Evolutionary conservation across 2,329 filamentous ascomycete genomes (phyloP), one percentile per base, ranked within the genome.

Genomic region (Tolypocladium guangdongense): DNA sequence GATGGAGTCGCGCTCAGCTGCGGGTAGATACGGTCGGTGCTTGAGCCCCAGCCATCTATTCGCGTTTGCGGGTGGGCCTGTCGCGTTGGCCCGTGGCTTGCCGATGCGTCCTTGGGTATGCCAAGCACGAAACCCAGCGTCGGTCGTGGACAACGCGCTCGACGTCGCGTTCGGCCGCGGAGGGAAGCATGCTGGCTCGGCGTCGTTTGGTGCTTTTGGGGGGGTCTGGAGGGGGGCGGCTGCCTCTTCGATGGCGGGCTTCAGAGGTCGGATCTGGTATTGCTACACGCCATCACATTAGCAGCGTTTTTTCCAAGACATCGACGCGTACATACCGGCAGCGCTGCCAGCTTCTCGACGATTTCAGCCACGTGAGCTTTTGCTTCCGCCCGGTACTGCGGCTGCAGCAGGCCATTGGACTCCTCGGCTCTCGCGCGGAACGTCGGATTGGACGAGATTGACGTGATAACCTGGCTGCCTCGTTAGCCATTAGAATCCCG

Each of bases 1-100:
- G 41, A 70, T 67, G 0, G 58, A 55, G n/a, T 63, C 56, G 16
- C 67, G 64, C 39, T 65, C 60, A 35, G 54, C 37, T 3, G 59
- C 59, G 10, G 59, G 57, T 14, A 62, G 55, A 49, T 69, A 69
- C 3, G 60, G 67, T 33, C 60, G 59, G 16, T 49, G 18, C 27
- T 56, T 36, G 12, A 58, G 52, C 4, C 47, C 37, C 30, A 58
- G 54, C 53, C 52, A 56, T 27, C 30, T 46, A 27, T 53, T 57
- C 33, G 35, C 20, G 3, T 45, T 55, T 50, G 52, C n/a, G 6
- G 37, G 35, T 27, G 50, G 39, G 33, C 45, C 45, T 20, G 39
- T 27, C n/a, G 18, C 18, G 18, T 33, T 24, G n/a, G 46, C 45
- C 20, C 37, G 46, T 16, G 10, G 27, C 11, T 27, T 46, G 47